Evolutionary conservation across 805 yeast species (phyloP).

Genomic region (Clavispora vitiphila): DNA sequence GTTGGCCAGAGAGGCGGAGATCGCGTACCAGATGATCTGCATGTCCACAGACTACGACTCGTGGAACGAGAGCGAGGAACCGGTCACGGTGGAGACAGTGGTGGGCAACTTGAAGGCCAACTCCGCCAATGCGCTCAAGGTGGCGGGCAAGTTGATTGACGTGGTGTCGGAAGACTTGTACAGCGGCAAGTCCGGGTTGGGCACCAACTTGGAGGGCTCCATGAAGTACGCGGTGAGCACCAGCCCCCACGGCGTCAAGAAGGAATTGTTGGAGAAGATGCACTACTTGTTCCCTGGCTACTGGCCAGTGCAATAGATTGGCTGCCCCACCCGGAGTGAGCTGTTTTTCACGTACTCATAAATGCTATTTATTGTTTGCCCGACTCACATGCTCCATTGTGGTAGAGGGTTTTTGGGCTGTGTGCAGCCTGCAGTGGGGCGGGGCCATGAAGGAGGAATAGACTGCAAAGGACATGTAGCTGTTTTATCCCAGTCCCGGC

Average conservation of each 20-base stretch:
- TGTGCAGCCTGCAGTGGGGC: too few species aligned
- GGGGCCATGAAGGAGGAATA: too few species aligned
- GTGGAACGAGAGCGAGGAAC: constrained; percentile 93
- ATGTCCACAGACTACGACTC: constrained; percentile 99
- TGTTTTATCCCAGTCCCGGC: too few species aligned
- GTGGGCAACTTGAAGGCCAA: constrained; percentile 87
- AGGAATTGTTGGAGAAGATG: constrained; percentile 71
- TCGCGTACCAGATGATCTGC: constrained; percentile 95
- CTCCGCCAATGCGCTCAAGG: constrained; percentile 73
- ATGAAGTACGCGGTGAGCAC: constrained; percentile 84
- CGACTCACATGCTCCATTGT: too few species aligned
- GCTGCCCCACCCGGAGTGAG: too few species aligned
- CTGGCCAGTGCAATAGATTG: constrained; percentile 50
- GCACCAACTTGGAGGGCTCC: constrained; percentile 64
- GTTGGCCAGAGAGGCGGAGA: constrained; percentile 95
- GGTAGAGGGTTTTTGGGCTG: too few species aligned
- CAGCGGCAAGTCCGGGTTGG: constrained; percentile 49
- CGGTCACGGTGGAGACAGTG: constrained; percentile 97
- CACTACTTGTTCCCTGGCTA: constrained; percentile 88
- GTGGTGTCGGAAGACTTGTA: constrained; percentile 59
- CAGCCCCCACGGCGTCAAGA: constrained; percentile 63
- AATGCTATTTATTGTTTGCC: too few species aligned
- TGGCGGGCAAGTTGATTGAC: constrained; percentile 67
- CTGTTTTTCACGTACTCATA: too few species aligned
- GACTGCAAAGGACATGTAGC: too few species aligned